Base-by-base conservation (phyloP, 2,329 filamentous ascomycete species). In the Echinosphaeria canescens region DNA sequence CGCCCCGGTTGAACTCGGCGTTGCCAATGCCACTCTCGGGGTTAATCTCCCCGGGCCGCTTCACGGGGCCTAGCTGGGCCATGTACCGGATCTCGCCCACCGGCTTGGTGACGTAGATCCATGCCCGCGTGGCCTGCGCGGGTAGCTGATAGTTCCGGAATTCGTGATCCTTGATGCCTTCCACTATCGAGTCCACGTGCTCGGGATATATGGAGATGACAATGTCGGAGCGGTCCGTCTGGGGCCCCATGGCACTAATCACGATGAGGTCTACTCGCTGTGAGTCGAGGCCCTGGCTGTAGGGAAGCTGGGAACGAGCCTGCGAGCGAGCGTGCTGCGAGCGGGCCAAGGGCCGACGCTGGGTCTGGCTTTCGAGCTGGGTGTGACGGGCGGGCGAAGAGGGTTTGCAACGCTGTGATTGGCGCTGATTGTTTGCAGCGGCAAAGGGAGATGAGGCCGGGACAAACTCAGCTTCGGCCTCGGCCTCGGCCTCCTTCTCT, bases 81-180 rank as follows among this genome's bases (percentile, higher is more conserved):
- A 74, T 67, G 37, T 72, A 71, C 27, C 50, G 56, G 7, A 75
- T 42, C 29, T 59, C 44, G n/a, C 44, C 50, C 8, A 43, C 38
- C 1, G 52, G 59, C 17, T 38, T 45, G 11, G 50, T 62, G 11
- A 54, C 51, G 34, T 70, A 68, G 11, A 75, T 49, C 70, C 70
- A 75, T 36, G 72, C 53, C n/a, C 69, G 63, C 12, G 44, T 49
- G 5, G 71, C 61, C 11, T 54, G 50, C 3, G 48, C 39, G 2
- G 65, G 62, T 13, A 75, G 54, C 26, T 51, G 56, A 46, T 62
- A 71, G 11, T 48, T 44, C 23, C 67, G 53, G 31, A 62, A 60
- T 27, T 73, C 53, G 37, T 70, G 56, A 29, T 64, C 51, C 29
- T 60, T 59, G 3, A 42, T 47, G 2, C 64, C 56, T 8, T 50